A percentile compares a stretch with the other conserved stretches of the same genome.
These are phyloP conservation scores for Pistacia integerrima DNA, from an alignment of 345 rosid species.

Conservation along the genomic window DNA sequence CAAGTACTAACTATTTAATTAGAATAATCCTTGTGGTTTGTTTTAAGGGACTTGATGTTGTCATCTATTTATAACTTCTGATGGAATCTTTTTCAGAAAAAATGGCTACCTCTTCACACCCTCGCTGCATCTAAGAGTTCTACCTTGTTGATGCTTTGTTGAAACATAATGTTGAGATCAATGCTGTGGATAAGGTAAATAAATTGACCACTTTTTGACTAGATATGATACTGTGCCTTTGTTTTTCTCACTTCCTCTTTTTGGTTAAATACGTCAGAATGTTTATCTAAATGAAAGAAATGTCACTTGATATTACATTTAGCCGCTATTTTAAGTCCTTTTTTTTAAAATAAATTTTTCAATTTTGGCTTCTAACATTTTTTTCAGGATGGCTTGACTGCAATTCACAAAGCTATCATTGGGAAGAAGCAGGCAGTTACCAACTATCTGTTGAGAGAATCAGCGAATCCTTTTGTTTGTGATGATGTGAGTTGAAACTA, in stretches of 20 bases:
- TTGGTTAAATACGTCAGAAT: not conserved
- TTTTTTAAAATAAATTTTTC: not conserved
- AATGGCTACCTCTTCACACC: constrained; percentile 88
- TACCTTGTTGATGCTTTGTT: no score
- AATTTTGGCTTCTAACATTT: constrained; percentile 4
- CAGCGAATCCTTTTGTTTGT: constrained; percentile 80
- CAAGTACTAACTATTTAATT: no score
- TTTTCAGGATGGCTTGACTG: constrained; percentile 77
- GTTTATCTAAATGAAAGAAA: not conserved
- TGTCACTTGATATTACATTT: not conserved
- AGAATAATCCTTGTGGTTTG: no score
- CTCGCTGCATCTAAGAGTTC: constrained; percentile 88
- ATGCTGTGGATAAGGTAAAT: constrained; percentile 70
- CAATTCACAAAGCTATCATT: constrained; percentile 81
- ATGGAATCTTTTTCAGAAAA: constrained; percentile 39
- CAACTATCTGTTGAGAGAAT: constrained; percentile 84
- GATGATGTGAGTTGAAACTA: constrained; percentile 57
- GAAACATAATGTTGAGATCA: constrained; percentile 79
- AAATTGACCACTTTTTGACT: constrained; percentile 4
- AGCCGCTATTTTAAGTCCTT: not conserved
- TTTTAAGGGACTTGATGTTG: no score
- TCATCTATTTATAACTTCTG: constrained; percentile 2
- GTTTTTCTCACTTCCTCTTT: not conserved
- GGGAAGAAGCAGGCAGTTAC: constrained; percentile 84
- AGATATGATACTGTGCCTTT: no score